Base-by-base conservation (phyloP, 208 protist genomes). In the Acanthamoeba sp. region DNA sequence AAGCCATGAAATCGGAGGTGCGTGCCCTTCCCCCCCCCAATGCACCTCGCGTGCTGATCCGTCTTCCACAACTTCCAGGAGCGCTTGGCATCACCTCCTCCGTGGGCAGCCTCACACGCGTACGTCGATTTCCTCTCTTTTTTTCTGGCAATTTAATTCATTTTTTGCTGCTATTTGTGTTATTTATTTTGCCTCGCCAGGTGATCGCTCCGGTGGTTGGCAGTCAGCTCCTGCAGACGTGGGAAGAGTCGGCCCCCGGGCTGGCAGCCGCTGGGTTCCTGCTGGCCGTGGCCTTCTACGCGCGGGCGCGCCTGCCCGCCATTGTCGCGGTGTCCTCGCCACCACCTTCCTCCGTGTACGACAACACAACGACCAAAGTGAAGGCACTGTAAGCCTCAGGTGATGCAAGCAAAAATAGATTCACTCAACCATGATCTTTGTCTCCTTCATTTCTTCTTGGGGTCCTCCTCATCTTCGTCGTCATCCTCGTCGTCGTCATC, bases 101-200 rank as follows among this genome's bases (percentile, higher is more conserved):
- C 50, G 52, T 89, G 52, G 80, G 80, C 80, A 89, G 80, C 80
- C 42, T 89, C 29, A 89, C 80, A 10, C 42, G 80, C 12, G 78
- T 87, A 76, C 34, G 36, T 76, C 4, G 59, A 34, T 1, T n/a
- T 76, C 66, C n/a, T 42, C n/a, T n/a, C n/a, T n/a, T n/a, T n/a
- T n/a, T n/a, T n/a, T n/a, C n/a, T n/a, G n/a, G n/a, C n/a, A n/a
- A n/a, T n/a, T n/a, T n/a, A n/a, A n/a, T n/a, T n/a, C n/a, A n/a
- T n/a, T n/a, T n/a, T n/a, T 52, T 50, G 45, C 12, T 50, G 45
- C 45, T 50, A 3, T 50, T 50, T 16, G 16, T 55, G 1, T 55
- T 55, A 12, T 22, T 55, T 20, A 22, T 55, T 12, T 12, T 62
- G 12, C 62, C 20, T 4, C 29, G 22, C 22, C 27, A 76, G 71